These are phyloP conservation scores for Starmerella riodocensis DNA, from an alignment of 805 yeast species.

Conservation along the genomic window DNA sequence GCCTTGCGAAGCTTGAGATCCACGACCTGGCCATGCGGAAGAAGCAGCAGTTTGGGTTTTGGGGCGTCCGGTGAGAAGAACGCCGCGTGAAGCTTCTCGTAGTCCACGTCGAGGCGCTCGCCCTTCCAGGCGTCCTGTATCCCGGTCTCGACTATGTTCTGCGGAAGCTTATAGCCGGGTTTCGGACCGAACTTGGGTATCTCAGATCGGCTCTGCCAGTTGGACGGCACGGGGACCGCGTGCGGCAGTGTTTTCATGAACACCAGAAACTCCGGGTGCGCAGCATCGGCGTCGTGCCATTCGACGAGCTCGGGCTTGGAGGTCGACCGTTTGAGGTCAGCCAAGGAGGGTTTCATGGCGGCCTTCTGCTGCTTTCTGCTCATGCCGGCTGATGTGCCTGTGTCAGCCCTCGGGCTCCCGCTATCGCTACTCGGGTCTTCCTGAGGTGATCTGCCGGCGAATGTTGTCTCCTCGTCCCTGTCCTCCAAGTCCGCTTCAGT, in stretches of 20 bases:
- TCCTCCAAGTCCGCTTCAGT: background rate
- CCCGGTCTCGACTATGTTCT: conserved; percentile 67
- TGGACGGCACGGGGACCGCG: conserved; percentile 62
- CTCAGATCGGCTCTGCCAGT: conserved; percentile 73
- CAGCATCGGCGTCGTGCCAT: conserved; percentile 78
- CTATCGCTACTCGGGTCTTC: background rate
- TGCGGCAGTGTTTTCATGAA: conserved; percentile 53
- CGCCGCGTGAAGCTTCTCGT: conserved; percentile 66
- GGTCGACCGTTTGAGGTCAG: conserved; percentile 50
- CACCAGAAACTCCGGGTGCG: conserved; percentile 56
- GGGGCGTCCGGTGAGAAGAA: conserved; percentile 63
- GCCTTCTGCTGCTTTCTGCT: conserved; percentile 23
- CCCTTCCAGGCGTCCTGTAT: conserved; percentile 56
- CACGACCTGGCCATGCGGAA: conserved; percentile 56
- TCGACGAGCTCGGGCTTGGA: conserved; percentile 62
- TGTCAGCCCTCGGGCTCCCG: background rate
- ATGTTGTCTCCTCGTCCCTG: background rate
- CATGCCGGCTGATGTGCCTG: background rate
- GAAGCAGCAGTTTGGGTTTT: conserved; percentile 28
- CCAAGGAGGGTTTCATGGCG: conserved; percentile 47
- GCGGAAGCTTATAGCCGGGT: conserved; percentile 61
- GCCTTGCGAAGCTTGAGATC: conserved; percentile 23
- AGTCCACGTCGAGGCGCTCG: conserved; percentile 74
- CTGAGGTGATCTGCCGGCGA: background rate
- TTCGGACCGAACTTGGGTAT: conserved; percentile 35